A percentile compares a stretch with the other conserved stretches of the same genome.
Conservation (phyloP, 768 basidiomycete genomes). For the Cystofilobasidium capitatum region DNA sequence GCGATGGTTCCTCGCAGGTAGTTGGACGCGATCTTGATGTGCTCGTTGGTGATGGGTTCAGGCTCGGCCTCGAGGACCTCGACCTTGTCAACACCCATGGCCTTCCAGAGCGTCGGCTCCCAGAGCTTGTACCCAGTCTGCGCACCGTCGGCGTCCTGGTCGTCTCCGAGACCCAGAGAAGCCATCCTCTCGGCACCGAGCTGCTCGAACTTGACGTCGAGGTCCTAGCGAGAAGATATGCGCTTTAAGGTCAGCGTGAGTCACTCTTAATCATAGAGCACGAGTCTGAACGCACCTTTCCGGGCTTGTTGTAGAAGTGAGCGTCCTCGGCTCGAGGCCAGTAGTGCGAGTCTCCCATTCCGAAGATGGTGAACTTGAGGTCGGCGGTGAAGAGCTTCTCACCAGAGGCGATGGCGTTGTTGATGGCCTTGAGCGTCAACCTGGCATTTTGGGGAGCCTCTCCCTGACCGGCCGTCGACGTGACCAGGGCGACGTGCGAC, state of each 20-base stretch:
- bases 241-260: background rate
- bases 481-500: slow-evolving; percentile 67
- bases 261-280: no score
- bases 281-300: slow-evolving; percentile 43
- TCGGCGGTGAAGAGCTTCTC: slow-evolving; percentile 47
- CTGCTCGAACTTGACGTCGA: slow-evolving; percentile 65
- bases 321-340: slow-evolving; percentile 95
- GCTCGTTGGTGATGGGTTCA: slow-evolving; percentile 95
- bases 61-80: slow-evolving; percentile 88
- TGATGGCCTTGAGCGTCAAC: slow-evolving; percentile 74
- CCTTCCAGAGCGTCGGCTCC: slow-evolving; percentile 90
- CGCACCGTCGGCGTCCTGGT: slow-evolving; percentile 92
- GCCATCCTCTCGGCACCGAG: slow-evolving; percentile 71
- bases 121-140: slow-evolving; percentile 95
- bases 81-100: slow-evolving; percentile 76
- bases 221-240: slow-evolving; percentile 44
- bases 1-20: slow-evolving; percentile 90
- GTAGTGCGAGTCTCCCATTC: slow-evolving; percentile 96
- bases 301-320: slow-evolving; percentile 96
- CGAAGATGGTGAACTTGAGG: slow-evolving; percentile 70
- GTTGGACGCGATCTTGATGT: slow-evolving; percentile 92
- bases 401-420: slow-evolving; percentile 52
- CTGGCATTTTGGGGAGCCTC: slow-evolving; percentile 96
- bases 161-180: slow-evolving; percentile 75
- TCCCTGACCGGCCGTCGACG: slow-evolving; percentile 90